These are phyloP conservation scores for Cryphonectria parasitica DNA, from an alignment of 2,329 filamentous ascomycete genomes.

Conservation along the genomic window DNA sequence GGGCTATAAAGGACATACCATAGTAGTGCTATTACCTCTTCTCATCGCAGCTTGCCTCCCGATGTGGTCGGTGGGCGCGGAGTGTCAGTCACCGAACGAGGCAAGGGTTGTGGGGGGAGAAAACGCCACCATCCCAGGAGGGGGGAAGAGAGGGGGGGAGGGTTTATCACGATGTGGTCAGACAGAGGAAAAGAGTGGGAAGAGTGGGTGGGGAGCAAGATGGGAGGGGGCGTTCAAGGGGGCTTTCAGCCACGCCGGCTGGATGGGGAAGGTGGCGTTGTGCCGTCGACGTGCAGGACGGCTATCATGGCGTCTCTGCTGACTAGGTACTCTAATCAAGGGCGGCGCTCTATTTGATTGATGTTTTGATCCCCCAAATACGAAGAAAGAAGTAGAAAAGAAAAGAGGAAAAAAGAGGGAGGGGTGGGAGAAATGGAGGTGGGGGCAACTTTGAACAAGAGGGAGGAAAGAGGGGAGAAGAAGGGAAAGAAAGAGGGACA, in stretches of 20 bases:
- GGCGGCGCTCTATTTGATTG: background rate
- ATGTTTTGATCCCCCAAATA: background rate
- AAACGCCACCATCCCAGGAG: background rate
- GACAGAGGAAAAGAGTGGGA: background rate
- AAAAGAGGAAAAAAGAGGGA: background rate
- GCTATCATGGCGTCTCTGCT: background rate
- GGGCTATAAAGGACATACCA: background rate
- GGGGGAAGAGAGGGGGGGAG: no score
- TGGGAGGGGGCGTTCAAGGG: background rate
- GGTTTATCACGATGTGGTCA: background rate
- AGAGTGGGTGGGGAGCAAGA: background rate
- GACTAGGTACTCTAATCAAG: background rate
- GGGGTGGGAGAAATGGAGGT: background rate
- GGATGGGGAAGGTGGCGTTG: background rate
- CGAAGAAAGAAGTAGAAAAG: no score
- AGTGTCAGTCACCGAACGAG: background rate
- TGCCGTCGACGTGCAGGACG: background rate
- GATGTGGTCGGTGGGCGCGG: background rate
- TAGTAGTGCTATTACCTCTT: background rate
- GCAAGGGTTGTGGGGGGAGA: background rate
- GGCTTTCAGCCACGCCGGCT: background rate
- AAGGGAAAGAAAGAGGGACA: background rate
- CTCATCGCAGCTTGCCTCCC: background rate
- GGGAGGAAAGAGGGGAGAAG: no score
- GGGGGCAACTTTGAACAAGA: no score